Evolutionary conservation across 2,329 filamentous ascomycete species (phyloP).

Genomic region (Trematosphaeria pertusa): DNA sequence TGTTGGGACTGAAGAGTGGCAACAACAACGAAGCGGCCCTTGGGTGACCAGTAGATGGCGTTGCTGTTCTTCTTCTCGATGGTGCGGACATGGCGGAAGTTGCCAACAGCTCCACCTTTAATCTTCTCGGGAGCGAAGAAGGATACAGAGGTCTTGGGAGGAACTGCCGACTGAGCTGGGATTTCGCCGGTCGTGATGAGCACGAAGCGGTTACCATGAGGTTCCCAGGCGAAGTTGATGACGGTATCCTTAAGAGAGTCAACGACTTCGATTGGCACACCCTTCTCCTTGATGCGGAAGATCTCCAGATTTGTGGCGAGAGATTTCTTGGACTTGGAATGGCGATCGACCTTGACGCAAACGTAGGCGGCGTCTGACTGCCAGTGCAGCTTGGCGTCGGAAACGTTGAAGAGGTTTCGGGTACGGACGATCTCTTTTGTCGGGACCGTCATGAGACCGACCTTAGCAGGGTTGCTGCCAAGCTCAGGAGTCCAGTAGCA

Average conservation of each 20-base stretch:
- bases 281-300: slow-evolving; percentile 96
- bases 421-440: slow-evolving; percentile 94
- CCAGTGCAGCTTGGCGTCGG: slow-evolving; percentile 98
- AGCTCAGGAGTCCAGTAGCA: slow-evolving; percentile 99
- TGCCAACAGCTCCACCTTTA: slow-evolving; percentile 81
- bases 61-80: slow-evolving; percentile 99
- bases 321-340: slow-evolving; percentile 99
- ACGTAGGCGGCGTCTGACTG: slow-evolving; percentile 93
- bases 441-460: slow-evolving; percentile 94
- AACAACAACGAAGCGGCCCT: slow-evolving; percentile 92
- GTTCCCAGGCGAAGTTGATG: slow-evolving; percentile 99
- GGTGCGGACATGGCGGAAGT: slow-evolving; percentile 95
- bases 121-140: slow-evolving; percentile 98
- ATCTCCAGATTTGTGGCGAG: slow-evolving; percentile 97
- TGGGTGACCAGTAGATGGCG: slow-evolving; percentile 98
- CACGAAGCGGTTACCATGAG: slow-evolving; percentile 95
- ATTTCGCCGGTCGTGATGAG: slow-evolving; percentile 94
- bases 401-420: slow-evolving; percentile 96
- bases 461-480: slow-evolving; percentile 96
- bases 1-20: slow-evolving; percentile 92
- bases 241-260: slow-evolving; percentile 98
- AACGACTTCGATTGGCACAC: slow-evolving; percentile 96
- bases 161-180: slow-evolving; percentile 76
- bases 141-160: slow-evolving; percentile 90
- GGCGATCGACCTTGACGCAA: slow-evolving; percentile 97